These are phyloP conservation scores for Plasmodium coatneyi DNA, from an alignment of 169 alveolate genomes.

Conservation along the genomic window DNA sequence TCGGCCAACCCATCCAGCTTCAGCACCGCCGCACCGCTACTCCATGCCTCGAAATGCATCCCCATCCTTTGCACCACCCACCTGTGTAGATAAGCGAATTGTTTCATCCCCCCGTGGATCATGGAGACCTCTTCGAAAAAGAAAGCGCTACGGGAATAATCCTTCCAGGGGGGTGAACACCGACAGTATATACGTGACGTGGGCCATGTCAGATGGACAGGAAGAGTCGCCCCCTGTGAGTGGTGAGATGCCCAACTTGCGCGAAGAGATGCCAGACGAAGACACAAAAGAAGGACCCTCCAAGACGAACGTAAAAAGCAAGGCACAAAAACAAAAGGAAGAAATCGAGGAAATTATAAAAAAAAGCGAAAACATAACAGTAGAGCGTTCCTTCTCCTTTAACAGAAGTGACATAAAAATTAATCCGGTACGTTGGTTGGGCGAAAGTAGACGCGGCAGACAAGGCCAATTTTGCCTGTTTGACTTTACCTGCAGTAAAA, in stretches of 20 bases:
- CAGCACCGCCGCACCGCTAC: not conserved
- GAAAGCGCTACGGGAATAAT: not conserved
- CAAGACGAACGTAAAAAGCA: not conserved
- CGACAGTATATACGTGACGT: not conserved
- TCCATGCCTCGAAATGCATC: not conserved
- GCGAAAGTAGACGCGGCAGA: not conserved
- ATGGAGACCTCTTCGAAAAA: not conserved
- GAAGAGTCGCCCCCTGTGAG: not conserved
- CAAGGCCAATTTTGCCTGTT: not conserved
- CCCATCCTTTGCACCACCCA: not conserved
- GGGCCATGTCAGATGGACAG: not conserved
- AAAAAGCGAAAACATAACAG: conserved; percentile 17
- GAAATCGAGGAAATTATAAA: conserved; percentile 63
- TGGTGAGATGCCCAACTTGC: not conserved
- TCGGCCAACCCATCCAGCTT: no score
- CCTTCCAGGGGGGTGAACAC: not conserved
- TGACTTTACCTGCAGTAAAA: not conserved
- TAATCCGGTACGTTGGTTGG: conserved; percentile 35
- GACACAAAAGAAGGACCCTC: not conserved
- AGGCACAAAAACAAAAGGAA: conserved; percentile 4
- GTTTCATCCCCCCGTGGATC: not conserved
- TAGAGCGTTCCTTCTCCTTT: conserved; percentile 70
- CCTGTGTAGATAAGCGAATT: not conserved
- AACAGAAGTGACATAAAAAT: conserved; percentile 13
- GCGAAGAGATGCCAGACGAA: not conserved